Evolutionary conservation across 306 rosid genomes (phyloP).

Genomic region (Castanea sativa): DNA sequence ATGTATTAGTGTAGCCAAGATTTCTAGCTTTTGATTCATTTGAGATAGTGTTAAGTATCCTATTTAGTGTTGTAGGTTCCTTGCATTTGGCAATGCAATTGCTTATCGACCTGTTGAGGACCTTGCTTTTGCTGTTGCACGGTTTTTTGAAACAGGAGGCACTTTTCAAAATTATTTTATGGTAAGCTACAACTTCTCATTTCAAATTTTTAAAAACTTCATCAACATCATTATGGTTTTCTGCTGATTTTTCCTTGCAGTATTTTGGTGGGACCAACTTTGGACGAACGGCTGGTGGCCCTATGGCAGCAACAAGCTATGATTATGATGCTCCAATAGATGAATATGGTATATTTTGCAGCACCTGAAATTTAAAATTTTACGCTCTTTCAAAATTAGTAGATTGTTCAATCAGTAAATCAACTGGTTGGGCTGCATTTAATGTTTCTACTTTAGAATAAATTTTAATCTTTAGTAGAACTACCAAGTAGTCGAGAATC

Average conservation of each 20-base stretch:
- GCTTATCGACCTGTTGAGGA: conserved; percentile 28
- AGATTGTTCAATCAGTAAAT: too few species aligned
- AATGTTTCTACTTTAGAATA: too few species aligned
- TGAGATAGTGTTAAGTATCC: neutral
- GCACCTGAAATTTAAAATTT: neutral
- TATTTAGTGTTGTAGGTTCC: conserved; percentile 4
- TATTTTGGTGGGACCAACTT: conserved; percentile 30
- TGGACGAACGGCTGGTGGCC: conserved; percentile 29
- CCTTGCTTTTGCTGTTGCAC: conserved; percentile 27
- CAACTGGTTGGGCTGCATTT: too few species aligned
- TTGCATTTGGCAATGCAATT: conserved; percentile 23
- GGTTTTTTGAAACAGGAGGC: conserved; percentile 23
- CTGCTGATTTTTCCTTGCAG: conserved; percentile 1
- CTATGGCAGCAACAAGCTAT: conserved; percentile 29
- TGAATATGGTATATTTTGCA: conserved; percentile 23
- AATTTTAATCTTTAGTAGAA: too few species aligned
- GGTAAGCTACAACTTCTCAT: conserved; percentile 9
- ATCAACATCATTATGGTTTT: neutral
- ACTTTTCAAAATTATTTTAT: conserved; percentile 26
- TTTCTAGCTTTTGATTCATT: neutral
- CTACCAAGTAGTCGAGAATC: too few species aligned
- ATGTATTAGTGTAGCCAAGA: neutral
- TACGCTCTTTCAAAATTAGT: too few species aligned
- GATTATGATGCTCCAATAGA: conserved; percentile 36
- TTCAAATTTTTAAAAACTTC: neutral